A percentile compares a stretch with the other conserved stretches of the same genome.
phyloP scores from a whole-genome alignment of 108 stramenopile genomes.

The Fragilaria crotonensis region DNA sequence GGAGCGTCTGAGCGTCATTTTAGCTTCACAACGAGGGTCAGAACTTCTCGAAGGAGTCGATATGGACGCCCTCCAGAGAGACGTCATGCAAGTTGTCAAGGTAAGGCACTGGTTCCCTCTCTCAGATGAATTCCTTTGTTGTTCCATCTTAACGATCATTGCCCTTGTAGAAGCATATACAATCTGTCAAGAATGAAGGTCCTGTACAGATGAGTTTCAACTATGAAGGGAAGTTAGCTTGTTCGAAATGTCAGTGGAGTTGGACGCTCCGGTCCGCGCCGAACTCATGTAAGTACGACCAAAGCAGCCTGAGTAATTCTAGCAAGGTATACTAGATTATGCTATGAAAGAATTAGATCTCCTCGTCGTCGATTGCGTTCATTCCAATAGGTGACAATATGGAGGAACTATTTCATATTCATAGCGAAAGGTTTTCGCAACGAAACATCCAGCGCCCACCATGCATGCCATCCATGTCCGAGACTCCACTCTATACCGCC shows the following conservation, averaged over 20 bases:
- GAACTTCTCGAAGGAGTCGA: constrained; percentile 34
- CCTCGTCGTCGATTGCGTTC: too few species aligned
- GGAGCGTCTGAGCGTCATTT: constrained; percentile 32
- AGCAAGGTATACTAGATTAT: too few species aligned
- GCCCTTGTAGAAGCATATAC: constrained; percentile 44
- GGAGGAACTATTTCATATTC: too few species aligned
- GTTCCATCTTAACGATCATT: too few species aligned
- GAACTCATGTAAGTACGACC: too few species aligned
- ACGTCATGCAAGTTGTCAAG: constrained; percentile 36
- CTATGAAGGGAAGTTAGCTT: constrained; percentile 31
- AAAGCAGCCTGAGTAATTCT: too few species aligned
- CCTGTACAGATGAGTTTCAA: constrained; percentile 30
- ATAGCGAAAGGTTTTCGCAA: too few species aligned
- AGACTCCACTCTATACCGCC: neutral
- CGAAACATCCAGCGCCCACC: too few species aligned
- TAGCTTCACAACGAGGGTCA: constrained; percentile 35
- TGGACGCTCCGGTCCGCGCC: constrained; percentile 10
- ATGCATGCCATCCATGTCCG: too few species aligned
- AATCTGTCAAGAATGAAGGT: constrained; percentile 18
- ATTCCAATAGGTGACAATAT: too few species aligned
- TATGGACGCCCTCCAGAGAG: constrained; percentile 39
- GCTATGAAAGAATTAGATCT: too few species aligned
- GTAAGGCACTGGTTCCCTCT: constrained; percentile 2
- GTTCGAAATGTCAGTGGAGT: constrained; percentile 47
- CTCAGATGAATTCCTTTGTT: constrained; percentile 1